These are phyloP conservation scores for Hyaloperonospora brassicae DNA, from an alignment of 352 stramenopile genomes.

Conservation along the genomic window DNA sequence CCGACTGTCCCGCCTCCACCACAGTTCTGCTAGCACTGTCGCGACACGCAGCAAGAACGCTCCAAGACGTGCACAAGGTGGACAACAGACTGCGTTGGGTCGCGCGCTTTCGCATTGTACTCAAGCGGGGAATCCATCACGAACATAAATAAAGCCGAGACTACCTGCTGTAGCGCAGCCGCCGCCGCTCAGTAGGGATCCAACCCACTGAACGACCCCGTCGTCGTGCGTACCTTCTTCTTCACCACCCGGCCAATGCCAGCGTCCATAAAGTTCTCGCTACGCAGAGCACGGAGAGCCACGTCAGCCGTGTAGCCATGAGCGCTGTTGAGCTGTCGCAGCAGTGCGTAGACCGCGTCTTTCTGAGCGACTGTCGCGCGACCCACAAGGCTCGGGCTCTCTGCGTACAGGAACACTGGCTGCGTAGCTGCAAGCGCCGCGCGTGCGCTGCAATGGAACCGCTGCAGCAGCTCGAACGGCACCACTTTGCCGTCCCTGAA, in stretches of 20 bases:
- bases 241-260: conserved; percentile 43
- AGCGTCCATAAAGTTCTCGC: conserved; percentile 57
- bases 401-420: conserved; percentile 54
- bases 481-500: conserved; percentile 33
- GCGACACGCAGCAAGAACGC: background rate
- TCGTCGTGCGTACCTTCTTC: conserved; percentile 31
- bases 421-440: conserved; percentile 13
- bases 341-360: conserved; percentile 39
- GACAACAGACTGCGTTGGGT: conserved; percentile 4
- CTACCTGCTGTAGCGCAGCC: conserved; percentile 1
- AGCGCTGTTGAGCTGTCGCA: conserved; percentile 47
- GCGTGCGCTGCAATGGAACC: conserved; percentile 33
- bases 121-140: conserved; percentile 5
- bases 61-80: conserved; percentile 2
- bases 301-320: conserved; percentile 46
- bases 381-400: conserved; percentile 55
- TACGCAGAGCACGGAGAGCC: conserved; percentile 47
- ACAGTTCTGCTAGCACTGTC: conserved; percentile 35
- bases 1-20: conserved; percentile 46
- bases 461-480: conserved; percentile 49
- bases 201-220: conserved; percentile 26
- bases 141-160: conserved; percentile 24
- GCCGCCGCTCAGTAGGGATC: conserved; percentile 17
- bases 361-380: conserved; percentile 34
- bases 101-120: conserved; percentile 14